A percentile compares a stretch with the other conserved stretches of the same genome.
Conservation (phyloP, 305 asterid species). For the Fraxinus greggii region DNA sequence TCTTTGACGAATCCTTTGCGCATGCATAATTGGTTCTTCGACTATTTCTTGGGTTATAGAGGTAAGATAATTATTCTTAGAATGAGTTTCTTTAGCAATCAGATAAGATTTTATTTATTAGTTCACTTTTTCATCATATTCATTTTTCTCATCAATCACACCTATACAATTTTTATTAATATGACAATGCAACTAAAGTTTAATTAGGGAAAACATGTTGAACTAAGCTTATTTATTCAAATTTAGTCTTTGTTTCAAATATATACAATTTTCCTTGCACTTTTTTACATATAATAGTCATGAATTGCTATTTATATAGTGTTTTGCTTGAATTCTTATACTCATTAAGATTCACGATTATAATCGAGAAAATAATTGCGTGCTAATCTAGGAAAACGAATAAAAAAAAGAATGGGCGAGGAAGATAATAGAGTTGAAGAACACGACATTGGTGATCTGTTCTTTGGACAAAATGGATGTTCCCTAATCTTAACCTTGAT, state of each 20-base stretch:
- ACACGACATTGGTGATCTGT: not conserved
- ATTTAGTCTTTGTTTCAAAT: too few relatives aligned
- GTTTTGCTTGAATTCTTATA: not conserved
- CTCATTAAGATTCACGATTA: not conserved
- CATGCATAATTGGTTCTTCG: not conserved
- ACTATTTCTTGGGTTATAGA: not conserved
- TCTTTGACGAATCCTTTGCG: not conserved
- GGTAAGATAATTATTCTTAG: not conserved
- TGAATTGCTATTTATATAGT: not conserved
- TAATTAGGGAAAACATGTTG: not conserved
- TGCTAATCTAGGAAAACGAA: not conserved
- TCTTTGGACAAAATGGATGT: not conserved
- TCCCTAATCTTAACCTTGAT: not conserved
- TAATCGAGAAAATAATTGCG: not conserved
- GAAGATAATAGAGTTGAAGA: not conserved
- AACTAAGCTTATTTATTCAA: too few relatives aligned
- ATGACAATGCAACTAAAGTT: not conserved
- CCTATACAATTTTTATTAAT: too few relatives aligned
- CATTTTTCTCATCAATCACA: not conserved
- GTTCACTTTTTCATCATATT: not conserved
- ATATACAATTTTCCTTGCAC: too few relatives aligned
- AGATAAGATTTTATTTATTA: too few relatives aligned
- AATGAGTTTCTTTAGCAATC: too few relatives aligned
- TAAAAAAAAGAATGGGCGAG: not conserved
- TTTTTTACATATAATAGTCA: too few relatives aligned